A percentile compares a stretch with the other conserved stretches of the same genome.
Conservation (phyloP, 768 basidiomycete species). For the Pholiota microspora region DNA sequence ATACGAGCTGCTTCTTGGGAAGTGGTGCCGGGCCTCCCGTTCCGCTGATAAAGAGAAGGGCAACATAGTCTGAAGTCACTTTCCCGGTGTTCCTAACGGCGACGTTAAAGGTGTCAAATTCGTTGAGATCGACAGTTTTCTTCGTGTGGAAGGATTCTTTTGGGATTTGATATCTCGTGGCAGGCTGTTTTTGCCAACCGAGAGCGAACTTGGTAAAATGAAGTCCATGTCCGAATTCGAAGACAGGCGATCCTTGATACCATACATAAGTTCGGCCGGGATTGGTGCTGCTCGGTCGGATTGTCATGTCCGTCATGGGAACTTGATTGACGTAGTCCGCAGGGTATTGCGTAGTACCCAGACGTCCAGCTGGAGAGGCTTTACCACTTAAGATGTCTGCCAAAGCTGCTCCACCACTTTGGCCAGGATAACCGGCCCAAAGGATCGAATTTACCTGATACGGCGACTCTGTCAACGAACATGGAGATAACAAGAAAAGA, state of each 20-base stretch:
- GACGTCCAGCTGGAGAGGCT: constrained; percentile 51
- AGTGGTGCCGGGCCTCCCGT: constrained; percentile 47
- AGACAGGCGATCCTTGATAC: constrained; percentile 51
- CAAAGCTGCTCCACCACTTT: constrained; percentile 52
- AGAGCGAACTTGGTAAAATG: constrained; percentile 52
- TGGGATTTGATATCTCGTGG: constrained; percentile 37
- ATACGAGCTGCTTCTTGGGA: constrained; percentile 50
- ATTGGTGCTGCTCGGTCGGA: constrained; percentile 45
- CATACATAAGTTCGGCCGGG: constrained; percentile 61
- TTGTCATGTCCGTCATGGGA: constrained; percentile 57
- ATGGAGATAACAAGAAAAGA: background rate
- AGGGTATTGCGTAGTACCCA: constrained; percentile 54
- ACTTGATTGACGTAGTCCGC: constrained; percentile 44
- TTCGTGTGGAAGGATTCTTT: constrained; percentile 9
- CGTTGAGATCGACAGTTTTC: constrained; percentile 37
- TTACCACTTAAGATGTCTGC: constrained; percentile 53
- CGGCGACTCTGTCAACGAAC: background rate
- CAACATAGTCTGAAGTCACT: constrained; percentile 51
- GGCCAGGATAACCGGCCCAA: constrained; percentile 59
- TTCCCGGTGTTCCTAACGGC: constrained; percentile 47
- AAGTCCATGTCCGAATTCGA: constrained; percentile 51
- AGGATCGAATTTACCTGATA: constrained; percentile 48
- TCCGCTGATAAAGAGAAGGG: constrained; percentile 49
- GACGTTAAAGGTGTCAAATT: constrained; percentile 49
- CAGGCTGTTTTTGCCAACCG: constrained; percentile 35